phyloP scores from a whole-genome alignment of 192 early-diverging fungal species.

The Coemansia sp. region DNA sequence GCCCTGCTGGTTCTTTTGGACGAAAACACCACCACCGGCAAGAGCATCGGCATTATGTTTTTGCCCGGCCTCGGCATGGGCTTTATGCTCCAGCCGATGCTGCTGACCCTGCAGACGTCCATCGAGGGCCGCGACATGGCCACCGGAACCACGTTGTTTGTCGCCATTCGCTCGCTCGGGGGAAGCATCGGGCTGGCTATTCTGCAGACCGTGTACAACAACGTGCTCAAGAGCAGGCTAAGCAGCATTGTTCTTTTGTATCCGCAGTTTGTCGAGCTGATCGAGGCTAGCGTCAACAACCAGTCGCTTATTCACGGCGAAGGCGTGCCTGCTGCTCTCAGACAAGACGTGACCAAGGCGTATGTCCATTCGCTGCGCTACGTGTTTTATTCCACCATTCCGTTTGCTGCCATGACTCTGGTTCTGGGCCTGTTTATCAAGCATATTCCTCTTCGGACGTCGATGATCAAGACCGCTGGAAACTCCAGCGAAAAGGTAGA shows the following conservation, averaged over 20 bases:
- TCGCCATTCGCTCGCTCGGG: conserved; percentile 66
- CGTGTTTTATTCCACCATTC: conserved; percentile 61
- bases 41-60: conserved; percentile 58
- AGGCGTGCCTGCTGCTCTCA: conserved; percentile 32
- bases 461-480: neutral
- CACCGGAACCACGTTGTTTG: conserved; percentile 61
- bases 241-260: neutral
- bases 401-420: conserved; percentile 57
- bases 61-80: conserved; percentile 62
- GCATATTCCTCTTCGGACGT: conserved; percentile 38
- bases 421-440: conserved; percentile 55
- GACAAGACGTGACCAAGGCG: conserved; percentile 23
- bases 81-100: conserved; percentile 59
- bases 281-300: conserved; percentile 30
- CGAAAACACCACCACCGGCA: conserved; percentile 51
- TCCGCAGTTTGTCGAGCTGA: conserved; percentile 15
- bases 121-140: conserved; percentile 64
- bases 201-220: conserved; percentile 59
- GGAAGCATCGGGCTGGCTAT: conserved; percentile 62
- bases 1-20: conserved; percentile 60
- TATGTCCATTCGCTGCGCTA: conserved; percentile 60
- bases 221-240: conserved; percentile 25
- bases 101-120: conserved; percentile 71
- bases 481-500: neutral
- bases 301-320: conserved; percentile 33